phyloP scores from a whole-genome alignment of 371 early-diverging fungal species.

The Rhizopus delemar region DNA sequence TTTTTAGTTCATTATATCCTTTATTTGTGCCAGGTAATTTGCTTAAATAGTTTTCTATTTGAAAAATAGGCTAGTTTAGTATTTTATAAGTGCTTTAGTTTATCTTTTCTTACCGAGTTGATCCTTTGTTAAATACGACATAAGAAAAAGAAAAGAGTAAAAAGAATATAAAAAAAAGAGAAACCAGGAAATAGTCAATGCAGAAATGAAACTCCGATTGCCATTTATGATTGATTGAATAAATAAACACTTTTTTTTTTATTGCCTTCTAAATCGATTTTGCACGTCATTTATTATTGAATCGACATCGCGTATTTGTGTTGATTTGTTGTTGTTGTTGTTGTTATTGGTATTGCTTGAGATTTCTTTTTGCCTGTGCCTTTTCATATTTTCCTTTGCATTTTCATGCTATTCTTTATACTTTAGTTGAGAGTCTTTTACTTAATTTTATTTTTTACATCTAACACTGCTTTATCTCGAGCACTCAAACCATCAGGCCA shows the following conservation, averaged over 20 bases:
- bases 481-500: constrained; percentile 18
- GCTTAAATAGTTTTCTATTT: constrained; percentile 16
- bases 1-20: constrained; percentile 16
- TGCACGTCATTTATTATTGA: constrained; percentile 14
- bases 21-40: constrained; percentile 11
- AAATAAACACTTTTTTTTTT: too few relatives aligned
- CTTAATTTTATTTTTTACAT: constrained; percentile 10
- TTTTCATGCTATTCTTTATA: constrained; percentile 16
- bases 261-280: neutral
- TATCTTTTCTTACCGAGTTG: constrained; percentile 18
- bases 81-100: neutral
- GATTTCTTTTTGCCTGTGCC: constrained; percentile 17
- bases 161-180: neutral
- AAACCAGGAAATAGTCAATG: constrained; percentile 4
- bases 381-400: constrained; percentile 15
- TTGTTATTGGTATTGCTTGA: neutral
- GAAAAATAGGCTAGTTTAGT: neutral
- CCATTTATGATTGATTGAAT: too few relatives aligned
- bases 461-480: constrained; percentile 18
- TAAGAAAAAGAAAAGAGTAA: neutral
- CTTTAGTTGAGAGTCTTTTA: neutral
- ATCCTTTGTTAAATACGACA: constrained; percentile 31
- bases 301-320: constrained; percentile 10
- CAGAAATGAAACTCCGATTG: constrained; percentile 2
- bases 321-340: neutral